These are phyloP conservation scores for Acer saccharum DNA, from an alignment of 345 rosid species.

Conservation along the genomic window DNA sequence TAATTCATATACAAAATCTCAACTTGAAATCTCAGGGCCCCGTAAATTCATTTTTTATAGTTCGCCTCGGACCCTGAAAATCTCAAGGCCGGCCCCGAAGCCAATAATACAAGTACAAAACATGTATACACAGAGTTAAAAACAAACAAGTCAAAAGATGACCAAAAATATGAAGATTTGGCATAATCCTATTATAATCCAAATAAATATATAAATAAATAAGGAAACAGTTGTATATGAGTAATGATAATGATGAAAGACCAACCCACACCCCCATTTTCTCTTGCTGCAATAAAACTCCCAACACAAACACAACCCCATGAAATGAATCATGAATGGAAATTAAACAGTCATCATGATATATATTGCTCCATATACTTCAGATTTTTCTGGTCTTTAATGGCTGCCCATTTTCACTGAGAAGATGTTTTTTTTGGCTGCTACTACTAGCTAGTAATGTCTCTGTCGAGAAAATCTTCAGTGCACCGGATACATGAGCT, in stretches of 20 bases:
- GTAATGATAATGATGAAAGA: not conserved
- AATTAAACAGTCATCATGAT: constrained; percentile 13
- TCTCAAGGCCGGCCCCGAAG: too few species aligned
- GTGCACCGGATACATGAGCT: too few species aligned
- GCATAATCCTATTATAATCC: not conserved
- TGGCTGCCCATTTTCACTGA: constrained; percentile 33
- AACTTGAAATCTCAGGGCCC: too few species aligned
- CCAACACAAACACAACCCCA: not conserved
- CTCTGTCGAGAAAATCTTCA: too few species aligned
- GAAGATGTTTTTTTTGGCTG: constrained; percentile 17
- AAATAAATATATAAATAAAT: not conserved
- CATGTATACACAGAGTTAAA: not conserved
- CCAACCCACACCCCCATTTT: constrained; percentile 31
- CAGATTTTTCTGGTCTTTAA: not conserved
- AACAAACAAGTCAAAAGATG: not conserved
- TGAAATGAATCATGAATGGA: constrained; percentile 6
- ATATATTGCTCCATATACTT: constrained; percentile 2
- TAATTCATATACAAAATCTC: too few species aligned
- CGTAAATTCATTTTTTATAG: too few species aligned
- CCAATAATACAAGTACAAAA: too few species aligned
- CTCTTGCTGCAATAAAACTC: constrained; percentile 29
- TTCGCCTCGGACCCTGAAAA: too few species aligned
- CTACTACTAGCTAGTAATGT: not conserved
- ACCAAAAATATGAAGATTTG: not conserved
- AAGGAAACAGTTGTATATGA: not conserved